These are phyloP conservation scores for Trypanosoma avium DNA, from an alignment of 208 protist species.

Conservation along the genomic window DNA sequence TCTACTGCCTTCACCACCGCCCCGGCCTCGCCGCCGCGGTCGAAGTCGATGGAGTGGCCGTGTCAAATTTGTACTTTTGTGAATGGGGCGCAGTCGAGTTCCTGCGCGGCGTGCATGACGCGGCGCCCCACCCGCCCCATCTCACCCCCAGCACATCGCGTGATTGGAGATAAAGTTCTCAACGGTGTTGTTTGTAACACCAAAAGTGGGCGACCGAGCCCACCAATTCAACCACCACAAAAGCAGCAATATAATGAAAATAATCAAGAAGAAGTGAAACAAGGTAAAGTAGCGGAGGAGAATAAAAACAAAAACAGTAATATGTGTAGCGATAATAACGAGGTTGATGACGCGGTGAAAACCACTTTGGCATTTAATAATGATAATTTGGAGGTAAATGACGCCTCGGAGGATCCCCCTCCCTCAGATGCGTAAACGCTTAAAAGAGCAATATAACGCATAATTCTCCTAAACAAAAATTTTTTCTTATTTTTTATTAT, in stretches of 20 bases:
- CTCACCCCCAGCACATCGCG: not conserved
- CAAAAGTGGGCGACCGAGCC: not conserved
- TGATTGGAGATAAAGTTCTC: not conserved
- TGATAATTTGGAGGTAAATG: not conserved
- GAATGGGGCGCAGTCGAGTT: slow-evolving; percentile 46
- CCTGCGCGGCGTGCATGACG: slow-evolving; percentile 69
- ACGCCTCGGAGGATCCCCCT: too few species aligned
- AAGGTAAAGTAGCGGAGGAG: too few species aligned
- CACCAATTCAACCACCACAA: not conserved
- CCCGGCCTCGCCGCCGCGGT: slow-evolving; percentile 22
- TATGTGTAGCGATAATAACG: not conserved
- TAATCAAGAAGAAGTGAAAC: too few species aligned
- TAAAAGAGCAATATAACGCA: too few species aligned
- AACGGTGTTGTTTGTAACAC: not conserved
- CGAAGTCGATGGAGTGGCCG: slow-evolving; percentile 43
- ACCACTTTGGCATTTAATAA: not conserved
- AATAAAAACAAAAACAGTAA: too few species aligned
- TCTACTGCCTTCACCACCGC: too few species aligned
- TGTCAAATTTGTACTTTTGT: slow-evolving; percentile 78
- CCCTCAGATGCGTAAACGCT: too few species aligned
- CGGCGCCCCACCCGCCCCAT: not conserved
- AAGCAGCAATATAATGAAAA: too few species aligned
- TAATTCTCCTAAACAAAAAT: too few species aligned
- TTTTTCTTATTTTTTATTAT: too few species aligned
- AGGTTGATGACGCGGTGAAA: not conserved